Conservation (phyloP, 192 early-diverging fungal species). For the Diversispora epigaea region DNA sequence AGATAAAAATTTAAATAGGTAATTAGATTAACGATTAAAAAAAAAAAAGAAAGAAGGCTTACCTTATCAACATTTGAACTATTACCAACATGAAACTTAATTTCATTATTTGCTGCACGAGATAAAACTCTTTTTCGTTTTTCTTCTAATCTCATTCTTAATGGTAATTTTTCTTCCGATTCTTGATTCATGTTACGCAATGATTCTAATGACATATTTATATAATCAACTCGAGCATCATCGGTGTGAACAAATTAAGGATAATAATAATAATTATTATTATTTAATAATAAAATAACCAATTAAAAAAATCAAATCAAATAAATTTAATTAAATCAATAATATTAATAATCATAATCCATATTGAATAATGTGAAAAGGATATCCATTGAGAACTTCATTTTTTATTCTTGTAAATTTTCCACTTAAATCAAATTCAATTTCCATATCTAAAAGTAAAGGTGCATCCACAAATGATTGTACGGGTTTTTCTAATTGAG, state of each 20-base stretch:
- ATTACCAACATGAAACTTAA: neutral
- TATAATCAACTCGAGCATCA: constrained; percentile 63
- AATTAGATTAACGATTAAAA: too few species aligned
- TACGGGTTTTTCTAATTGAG: constrained; percentile 56
- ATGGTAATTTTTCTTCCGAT: neutral
- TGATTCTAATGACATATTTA: constrained; percentile 69
- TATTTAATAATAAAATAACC: neutral
- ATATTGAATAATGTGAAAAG: constrained; percentile 33
- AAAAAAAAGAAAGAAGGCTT: too few species aligned
- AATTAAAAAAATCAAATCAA: neutral
- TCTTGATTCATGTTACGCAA: constrained; percentile 51
- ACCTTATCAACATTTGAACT: too few species aligned
- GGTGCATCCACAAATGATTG: constrained; percentile 69
- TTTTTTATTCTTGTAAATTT: constrained; percentile 52
- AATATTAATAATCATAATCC: neutral
- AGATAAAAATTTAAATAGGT: too few species aligned
- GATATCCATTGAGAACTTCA: constrained; percentile 37
- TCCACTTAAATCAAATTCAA: constrained; percentile 63
- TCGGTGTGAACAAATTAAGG: constrained; percentile 38
- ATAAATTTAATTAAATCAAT: neutral
- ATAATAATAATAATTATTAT: constrained; percentile 3
- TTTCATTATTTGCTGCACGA: neutral
- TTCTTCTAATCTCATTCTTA: constrained; percentile 3
- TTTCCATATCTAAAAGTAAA: constrained; percentile 82
- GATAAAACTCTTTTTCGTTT: neutral